Evolutionary conservation across 1,284 basidiomycete species (phyloP).

Genomic region (Meira nashicola): DNA sequence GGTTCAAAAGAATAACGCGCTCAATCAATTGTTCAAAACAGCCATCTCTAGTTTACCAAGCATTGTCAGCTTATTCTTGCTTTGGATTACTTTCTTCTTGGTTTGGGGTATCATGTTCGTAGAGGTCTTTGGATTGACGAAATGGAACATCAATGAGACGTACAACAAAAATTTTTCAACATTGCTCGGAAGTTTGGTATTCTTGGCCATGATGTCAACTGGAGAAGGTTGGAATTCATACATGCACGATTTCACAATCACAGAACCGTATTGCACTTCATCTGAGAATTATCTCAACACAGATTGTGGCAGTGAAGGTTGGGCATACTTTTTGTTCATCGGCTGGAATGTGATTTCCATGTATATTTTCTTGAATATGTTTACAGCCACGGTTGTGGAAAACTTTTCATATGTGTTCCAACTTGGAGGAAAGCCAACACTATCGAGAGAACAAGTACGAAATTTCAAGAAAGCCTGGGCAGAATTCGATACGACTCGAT

Average conservation of each 20-base stretch:
- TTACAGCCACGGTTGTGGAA: conserved; percentile 80
- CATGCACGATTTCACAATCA: conserved; percentile 56
- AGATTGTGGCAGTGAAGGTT: conserved; percentile 81
- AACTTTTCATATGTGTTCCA: conserved; percentile 96
- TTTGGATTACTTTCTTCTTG: conserved; percentile 88
- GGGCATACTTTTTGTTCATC: conserved; percentile 86
- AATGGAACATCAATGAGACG: conserved; percentile 70
- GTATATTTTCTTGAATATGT: conserved; percentile 70
- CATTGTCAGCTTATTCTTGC: conserved; percentile 75
- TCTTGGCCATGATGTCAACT: conserved; percentile 64
- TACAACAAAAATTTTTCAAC: conserved; percentile 75
- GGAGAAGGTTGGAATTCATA: conserved; percentile 55
- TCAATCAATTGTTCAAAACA: conserved; percentile 96
- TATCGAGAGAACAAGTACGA: conserved; percentile 65
- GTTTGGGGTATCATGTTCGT: conserved; percentile 86
- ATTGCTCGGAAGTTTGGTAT: conserved; percentile 74
- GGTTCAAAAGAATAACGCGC: conserved; percentile 77
- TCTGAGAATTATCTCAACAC: conserved; percentile 63
- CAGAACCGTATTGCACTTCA: conserved; percentile 75
- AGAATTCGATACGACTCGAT: conserved; percentile 71
- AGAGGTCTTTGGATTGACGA: conserved; percentile 89
- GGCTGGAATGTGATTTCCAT: conserved; percentile 95
- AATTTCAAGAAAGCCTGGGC: conserved; percentile 92
- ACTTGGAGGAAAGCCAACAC: conserved; percentile 72
- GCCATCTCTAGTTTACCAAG: conserved; percentile 81